phyloP scores from a whole-genome alignment of 129 eudicot species.

The Calendula officinalis region DNA sequence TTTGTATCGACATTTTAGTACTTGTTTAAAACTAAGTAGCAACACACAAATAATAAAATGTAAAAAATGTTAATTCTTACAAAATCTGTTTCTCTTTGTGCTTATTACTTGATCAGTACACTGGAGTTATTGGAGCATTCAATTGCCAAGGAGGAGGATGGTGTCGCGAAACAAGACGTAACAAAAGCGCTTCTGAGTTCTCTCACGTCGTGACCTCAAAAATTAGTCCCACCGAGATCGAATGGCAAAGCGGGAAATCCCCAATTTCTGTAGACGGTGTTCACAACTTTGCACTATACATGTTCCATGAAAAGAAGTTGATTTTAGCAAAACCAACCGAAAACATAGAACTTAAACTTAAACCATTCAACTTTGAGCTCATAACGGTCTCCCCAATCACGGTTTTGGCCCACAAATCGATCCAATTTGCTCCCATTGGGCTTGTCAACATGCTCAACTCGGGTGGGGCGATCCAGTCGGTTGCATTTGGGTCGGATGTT shows the following conservation, averaged over 20 bases:
- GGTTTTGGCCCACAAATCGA: constrained; percentile 26
- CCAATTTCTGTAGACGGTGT: constrained; percentile 42
- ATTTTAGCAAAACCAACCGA: constrained; percentile 48
- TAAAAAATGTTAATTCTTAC: neutral
- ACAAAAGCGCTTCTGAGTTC: constrained; percentile 50
- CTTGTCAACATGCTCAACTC: constrained; percentile 93
- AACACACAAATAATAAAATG: neutral
- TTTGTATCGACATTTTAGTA: too few relatives aligned
- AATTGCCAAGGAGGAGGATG: constrained; percentile 99
- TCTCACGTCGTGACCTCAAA: constrained; percentile 48
- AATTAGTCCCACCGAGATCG: constrained; percentile 54
- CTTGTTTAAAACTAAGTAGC: too few relatives aligned
- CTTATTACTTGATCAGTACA: constrained; percentile 40
- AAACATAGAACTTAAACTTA: constrained; percentile 39
- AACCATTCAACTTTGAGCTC: constrained; percentile 75
- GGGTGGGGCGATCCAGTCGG: constrained; percentile 69
- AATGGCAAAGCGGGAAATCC: constrained; percentile 61
- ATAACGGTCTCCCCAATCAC: constrained; percentile 56
- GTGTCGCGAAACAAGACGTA: constrained; percentile 61
- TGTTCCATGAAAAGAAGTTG: constrained; percentile 52
- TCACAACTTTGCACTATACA: constrained; percentile 51
- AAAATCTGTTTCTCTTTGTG: neutral
- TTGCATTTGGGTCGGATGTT: constrained; percentile 11
- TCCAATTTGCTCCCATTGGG: constrained; percentile 95
- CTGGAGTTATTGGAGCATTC: constrained; percentile 82